These are phyloP conservation scores for Plantago elongata DNA, from an alignment of 257 asterid genomes.

Conservation along the genomic window DNA sequence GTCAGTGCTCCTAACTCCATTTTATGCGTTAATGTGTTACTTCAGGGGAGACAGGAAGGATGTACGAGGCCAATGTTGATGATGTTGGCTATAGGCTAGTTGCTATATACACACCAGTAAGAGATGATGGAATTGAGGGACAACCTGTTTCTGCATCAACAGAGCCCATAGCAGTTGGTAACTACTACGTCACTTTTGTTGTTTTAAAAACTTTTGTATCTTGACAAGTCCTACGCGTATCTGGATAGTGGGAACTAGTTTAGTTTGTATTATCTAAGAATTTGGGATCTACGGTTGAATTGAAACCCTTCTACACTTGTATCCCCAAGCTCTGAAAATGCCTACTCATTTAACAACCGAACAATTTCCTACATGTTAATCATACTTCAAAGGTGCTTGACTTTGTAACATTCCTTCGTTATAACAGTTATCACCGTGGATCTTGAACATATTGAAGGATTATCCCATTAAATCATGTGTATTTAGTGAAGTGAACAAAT, in stretches of 20 bases:
- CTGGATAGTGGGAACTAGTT: background rate
- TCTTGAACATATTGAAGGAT: too few species aligned
- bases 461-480: too few species aligned
- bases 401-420: too few species aligned
- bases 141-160: conserved; percentile 90
- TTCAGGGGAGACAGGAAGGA: conserved; percentile 97
- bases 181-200: conserved; percentile 1
- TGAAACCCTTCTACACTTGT: too few species aligned
- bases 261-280: background rate
- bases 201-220: background rate
- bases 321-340: too few species aligned
- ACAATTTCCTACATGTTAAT: too few species aligned
- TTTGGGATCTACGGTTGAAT: too few species aligned
- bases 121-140: conserved; percentile 97
- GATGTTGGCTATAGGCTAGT: conserved; percentile 96
- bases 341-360: too few species aligned
- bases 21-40: conserved; percentile 6
- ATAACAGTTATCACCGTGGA: too few species aligned
- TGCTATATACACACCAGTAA: conserved; percentile 78
- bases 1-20: background rate
- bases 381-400: too few species aligned
- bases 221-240: background rate
- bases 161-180: conserved; percentile 90
- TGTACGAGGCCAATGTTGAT: conserved; percentile 98
- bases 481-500: too few species aligned